phyloP scores from a whole-genome alignment of 202 grass and related monocot genomes.

The Eragrostis tef region DNA sequence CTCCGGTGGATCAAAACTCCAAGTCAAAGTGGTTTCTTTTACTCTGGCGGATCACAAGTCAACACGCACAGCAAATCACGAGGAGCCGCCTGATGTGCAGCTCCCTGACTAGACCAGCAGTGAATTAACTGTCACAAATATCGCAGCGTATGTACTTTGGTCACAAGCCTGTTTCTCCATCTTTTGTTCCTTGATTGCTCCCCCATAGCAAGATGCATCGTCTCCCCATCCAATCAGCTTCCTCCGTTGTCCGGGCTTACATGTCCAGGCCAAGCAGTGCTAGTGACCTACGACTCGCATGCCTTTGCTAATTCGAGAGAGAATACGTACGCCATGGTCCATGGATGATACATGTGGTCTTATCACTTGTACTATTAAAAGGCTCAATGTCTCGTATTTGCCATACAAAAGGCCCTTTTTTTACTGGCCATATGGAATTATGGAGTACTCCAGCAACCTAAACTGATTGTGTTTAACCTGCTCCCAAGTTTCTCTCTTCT shows the following conservation, averaged over 20 bases:
- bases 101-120: constrained; percentile 8
- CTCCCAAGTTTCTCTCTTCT: constrained; percentile 2
- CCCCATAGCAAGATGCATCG: neutral
- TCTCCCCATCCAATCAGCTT: neutral
- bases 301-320: neutral
- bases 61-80: constrained; percentile 16
- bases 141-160: constrained; percentile 25
- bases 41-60: constrained; percentile 4
- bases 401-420: constrained; percentile 32
- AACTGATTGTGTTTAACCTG: neutral
- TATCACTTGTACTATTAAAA: constrained; percentile 20
- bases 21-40: neutral
- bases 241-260: constrained; percentile 42
- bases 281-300: constrained; percentile 21
- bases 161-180: constrained; percentile 27
- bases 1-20: neutral
- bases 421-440: neutral
- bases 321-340: neutral
- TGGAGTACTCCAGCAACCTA: neutral
- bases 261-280: constrained; percentile 17
- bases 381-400: constrained; percentile 39
- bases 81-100: constrained; percentile 32
- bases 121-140: constrained; percentile 28
- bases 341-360: constrained; percentile 5
- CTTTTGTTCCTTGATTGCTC: constrained; percentile 18